Evolutionary conservation across 805 yeast genomes (phyloP), one percentile per base, ranked within the genome.

Genomic region (Yueomyces sinensis): DNA sequence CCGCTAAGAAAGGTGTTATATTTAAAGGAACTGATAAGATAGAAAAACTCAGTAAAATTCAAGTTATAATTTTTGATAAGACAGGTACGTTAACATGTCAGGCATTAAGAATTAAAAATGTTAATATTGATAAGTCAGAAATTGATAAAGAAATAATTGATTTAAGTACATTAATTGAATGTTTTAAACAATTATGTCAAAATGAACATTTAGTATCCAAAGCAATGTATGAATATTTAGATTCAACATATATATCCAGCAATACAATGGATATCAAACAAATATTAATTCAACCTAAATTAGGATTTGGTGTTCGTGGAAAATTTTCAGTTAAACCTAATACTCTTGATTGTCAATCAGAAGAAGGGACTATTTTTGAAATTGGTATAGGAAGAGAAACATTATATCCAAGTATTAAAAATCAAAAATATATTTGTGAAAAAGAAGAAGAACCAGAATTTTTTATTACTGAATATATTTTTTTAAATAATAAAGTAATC

Each of bases 21-120:
- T 81, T 91, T 47, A 91, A 89, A 56, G 95, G 96, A 32, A 98
- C 96, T 17, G 94, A 80, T 34, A 72, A 82, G 13, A 66, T 91
- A 41, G 97, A 91, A 50, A 66, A 62, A 37, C 77, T 91, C 6
- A 72, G 72, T 46, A 59, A 66, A 15, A 64, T 83, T 28, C 69
- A 75, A 41, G 66, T 72, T 11, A 72, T 84, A 19, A 63, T 91
- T 22, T 89, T 91, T 54, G 98, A 91, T 59, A 91, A 91, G 58
- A 91, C 99, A 0, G 98, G 98, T 3, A 91, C 98, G 0, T 63
- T 91, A 30, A 93, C 99, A 0, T 63, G 78, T 0, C 98, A 98
- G 13, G n/a, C 6, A 13, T 25, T n/a, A n/a, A 25, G 13, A 2
- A n/a, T 25, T 11, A n/a, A 11, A 25, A 25, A 25, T 25, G 13